Evolutionary conservation across 1,284 basidiomycete genomes (phyloP).

Genomic region (Wallemia mellicola): DNA sequence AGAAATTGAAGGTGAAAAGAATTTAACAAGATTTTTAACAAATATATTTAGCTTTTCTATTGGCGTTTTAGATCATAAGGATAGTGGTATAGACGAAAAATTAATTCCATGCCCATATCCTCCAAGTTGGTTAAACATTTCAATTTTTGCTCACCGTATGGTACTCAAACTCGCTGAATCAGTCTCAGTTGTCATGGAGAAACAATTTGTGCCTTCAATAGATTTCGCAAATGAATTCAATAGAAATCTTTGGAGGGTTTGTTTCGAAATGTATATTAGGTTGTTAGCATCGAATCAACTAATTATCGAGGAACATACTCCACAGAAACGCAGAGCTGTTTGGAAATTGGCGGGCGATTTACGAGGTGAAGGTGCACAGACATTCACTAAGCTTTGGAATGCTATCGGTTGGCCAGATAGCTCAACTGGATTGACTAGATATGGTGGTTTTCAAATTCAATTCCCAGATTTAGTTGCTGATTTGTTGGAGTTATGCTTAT

Average conservation of each 20-base stretch:
- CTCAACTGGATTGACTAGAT: neutral
- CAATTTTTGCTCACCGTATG: constrained; percentile 62
- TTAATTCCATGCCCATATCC: constrained; percentile 14
- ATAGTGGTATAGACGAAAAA: constrained; percentile 7
- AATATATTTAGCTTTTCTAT: constrained; percentile 48
- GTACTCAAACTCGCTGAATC: constrained; percentile 66
- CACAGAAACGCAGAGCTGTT: constrained; percentile 70
- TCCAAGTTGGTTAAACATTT: constrained; percentile 61
- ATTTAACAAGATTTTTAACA: constrained; percentile 36
- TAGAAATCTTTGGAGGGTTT: constrained; percentile 45
- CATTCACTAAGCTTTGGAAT: constrained; percentile 59
- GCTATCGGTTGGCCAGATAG: constrained; percentile 33
- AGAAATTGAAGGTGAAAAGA: constrained; percentile 60
- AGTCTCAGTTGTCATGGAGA: constrained; percentile 41
- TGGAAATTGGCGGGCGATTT: constrained; percentile 89
- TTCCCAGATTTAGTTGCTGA: constrained; percentile 65
- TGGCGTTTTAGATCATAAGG: neutral
- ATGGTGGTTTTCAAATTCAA: constrained; percentile 33
- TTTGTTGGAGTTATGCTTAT: constrained; percentile 71
- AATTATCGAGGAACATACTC: constrained; percentile 74
- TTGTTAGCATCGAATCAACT: constrained; percentile 67
- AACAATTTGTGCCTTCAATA: constrained; percentile 47
- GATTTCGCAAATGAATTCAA: constrained; percentile 38
- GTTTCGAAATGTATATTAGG: constrained; percentile 51
- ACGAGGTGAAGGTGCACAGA: constrained; percentile 64